These are phyloP conservation scores for Cystobasidium ongulense DNA, from an alignment of 768 basidiomycete genomes.

Conservation along the genomic window DNA sequence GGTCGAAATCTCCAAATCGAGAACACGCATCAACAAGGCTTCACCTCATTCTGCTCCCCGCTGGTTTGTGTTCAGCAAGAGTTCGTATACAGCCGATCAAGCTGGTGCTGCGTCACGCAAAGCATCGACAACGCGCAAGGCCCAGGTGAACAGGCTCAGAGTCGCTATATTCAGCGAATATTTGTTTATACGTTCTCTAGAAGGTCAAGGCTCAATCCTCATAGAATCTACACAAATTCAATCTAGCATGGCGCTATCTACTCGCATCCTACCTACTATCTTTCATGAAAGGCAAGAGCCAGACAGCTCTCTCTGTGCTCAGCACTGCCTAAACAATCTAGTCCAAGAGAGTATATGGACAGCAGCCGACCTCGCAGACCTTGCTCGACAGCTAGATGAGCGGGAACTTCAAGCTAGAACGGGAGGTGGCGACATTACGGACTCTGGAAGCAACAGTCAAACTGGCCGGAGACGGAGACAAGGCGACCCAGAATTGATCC, in stretches of 20 bases:
- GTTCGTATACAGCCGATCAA: too few relatives aligned
- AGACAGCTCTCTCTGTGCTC: slow-evolving; percentile 24
- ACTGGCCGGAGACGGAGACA: neutral
- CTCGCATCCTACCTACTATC: slow-evolving; percentile 41
- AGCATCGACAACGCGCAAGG: too few relatives aligned
- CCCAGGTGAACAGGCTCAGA: too few relatives aligned
- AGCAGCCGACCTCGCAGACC: slow-evolving; percentile 37
- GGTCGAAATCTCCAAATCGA: too few relatives aligned
- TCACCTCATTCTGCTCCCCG: too few relatives aligned
- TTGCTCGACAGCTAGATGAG: slow-evolving; percentile 37
- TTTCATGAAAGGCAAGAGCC: slow-evolving; percentile 30
- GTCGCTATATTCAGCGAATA: too few relatives aligned
- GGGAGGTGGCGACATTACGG: neutral
- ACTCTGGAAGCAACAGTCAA: neutral
- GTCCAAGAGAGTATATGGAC: slow-evolving; percentile 38
- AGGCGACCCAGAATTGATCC: neutral
- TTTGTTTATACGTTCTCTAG: too few relatives aligned
- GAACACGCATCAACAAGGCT: too few relatives aligned
- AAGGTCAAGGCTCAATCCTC: too few relatives aligned
- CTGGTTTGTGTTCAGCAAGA: too few relatives aligned
- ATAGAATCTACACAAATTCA: too few relatives aligned
- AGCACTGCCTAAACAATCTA: slow-evolving; percentile 41
- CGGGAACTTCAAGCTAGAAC: slow-evolving; percentile 37
- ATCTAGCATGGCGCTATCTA: slow-evolving; percentile 20
- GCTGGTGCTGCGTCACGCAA: too few relatives aligned